Percentiles rank a stretch among this genome's conserved stretches.
phyloP scores from a whole-genome alignment of 2,329 filamentous ascomycete genomes.

The Trichophyton simii region DNA sequence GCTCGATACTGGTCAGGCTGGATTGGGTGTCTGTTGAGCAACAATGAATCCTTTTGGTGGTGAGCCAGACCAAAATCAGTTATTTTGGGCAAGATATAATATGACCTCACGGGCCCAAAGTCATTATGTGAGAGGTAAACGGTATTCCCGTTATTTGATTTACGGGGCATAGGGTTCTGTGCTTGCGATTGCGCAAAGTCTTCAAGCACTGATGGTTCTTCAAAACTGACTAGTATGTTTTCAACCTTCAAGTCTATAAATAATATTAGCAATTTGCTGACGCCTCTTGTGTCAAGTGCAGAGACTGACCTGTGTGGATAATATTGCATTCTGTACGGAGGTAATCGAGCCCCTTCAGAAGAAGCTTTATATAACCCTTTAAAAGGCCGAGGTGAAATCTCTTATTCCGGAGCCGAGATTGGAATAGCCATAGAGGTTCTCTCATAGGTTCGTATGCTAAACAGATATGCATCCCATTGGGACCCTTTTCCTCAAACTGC shows the following conservation, averaged over 20 bases:
- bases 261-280: not conserved
- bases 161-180: constrained; percentile 20
- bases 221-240: constrained; percentile 29
- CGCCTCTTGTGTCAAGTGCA: too few species aligned
- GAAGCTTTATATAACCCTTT: constrained; percentile 23
- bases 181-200: constrained; percentile 15
- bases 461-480: constrained; percentile 23
- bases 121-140: constrained; percentile 6
- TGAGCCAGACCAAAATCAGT: constrained; percentile 9
- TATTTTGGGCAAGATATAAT: constrained; percentile 6
- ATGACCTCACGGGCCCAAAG: constrained; percentile 2
- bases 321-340: constrained; percentile 33
- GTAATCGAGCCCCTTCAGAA: constrained; percentile 32
- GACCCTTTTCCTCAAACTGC: constrained; percentile 21
- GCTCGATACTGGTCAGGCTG: constrained; percentile 27
- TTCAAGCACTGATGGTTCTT: constrained; percentile 17
- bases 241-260: constrained; percentile 30
- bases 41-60: not conserved
- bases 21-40: constrained; percentile 13
- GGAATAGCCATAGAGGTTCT: constrained; percentile 25
- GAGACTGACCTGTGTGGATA: constrained; percentile 29
- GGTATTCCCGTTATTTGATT: constrained; percentile 14
- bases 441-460: constrained; percentile 27
- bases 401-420: constrained; percentile 15
- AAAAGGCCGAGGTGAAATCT: constrained; percentile 22